These are phyloP conservation scores for Albugo laibachii DNA, from an alignment of 352 stramenopile genomes.

Conservation along the genomic window DNA sequence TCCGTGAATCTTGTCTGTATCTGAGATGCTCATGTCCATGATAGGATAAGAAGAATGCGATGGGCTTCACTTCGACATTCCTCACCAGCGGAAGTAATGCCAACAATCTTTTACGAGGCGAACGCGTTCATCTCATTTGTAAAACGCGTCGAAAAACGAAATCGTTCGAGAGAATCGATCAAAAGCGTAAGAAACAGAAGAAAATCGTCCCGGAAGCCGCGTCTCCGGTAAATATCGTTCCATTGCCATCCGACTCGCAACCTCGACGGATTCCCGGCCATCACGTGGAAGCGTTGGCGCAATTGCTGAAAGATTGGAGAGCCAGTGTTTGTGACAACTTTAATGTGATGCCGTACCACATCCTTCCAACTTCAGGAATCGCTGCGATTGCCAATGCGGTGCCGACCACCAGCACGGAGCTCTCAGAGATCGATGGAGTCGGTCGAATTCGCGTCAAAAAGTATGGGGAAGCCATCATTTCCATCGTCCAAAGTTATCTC, in stretches of 20 bases:
- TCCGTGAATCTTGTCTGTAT: constrained; percentile 7
- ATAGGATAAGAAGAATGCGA: constrained; percentile 61
- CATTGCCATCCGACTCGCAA: too few species aligned
- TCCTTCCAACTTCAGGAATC: constrained; percentile 61
- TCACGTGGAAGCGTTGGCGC: constrained; percentile 49
- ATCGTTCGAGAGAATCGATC: too few species aligned
- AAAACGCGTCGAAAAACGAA: constrained; percentile 23
- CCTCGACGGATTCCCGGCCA: constrained; percentile 30
- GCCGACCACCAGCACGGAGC: constrained; percentile 45
- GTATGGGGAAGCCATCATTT: constrained; percentile 64
- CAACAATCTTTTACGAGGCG: constrained; percentile 27
- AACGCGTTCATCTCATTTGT: constrained; percentile 54
- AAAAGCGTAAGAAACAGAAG: constrained; percentile 16
- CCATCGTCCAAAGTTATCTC: constrained; percentile 63
- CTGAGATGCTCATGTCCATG: neutral
- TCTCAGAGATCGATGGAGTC: constrained; percentile 66
- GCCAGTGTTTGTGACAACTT: constrained; percentile 70
- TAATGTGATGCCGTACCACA: constrained; percentile 78
- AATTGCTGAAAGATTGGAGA: constrained; percentile 74
- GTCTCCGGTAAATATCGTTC: too few species aligned
- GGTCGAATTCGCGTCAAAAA: constrained; percentile 72
- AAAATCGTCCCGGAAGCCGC: constrained; percentile 1
- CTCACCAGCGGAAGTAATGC: constrained; percentile 33
- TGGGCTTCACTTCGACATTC: constrained; percentile 71
- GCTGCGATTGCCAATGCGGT: constrained; percentile 60